phyloP scores from a whole-genome alignment of 805 yeast species.

The Dipodascus albidus region DNA sequence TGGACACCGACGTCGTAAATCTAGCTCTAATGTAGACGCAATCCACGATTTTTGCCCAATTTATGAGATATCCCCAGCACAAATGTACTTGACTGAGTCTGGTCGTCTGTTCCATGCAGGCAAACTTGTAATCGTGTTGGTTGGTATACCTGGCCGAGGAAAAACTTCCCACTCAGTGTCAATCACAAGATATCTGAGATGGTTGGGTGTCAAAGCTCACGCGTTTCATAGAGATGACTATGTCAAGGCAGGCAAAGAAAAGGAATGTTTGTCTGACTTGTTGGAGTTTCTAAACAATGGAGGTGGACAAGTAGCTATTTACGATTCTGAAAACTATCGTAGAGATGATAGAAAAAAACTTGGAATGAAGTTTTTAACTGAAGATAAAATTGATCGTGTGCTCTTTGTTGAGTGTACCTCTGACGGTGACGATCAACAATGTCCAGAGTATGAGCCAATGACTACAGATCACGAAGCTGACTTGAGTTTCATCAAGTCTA shows the following conservation, averaged over 20 bases:
- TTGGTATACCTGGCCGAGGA: slow-evolving; percentile 93
- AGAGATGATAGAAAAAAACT: slow-evolving; percentile 54
- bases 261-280: slow-evolving; percentile 60
- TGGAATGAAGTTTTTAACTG: slow-evolving; percentile 19
- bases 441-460: slow-evolving; percentile 65
- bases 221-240: slow-evolving; percentile 89
- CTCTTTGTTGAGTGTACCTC: slow-evolving; percentile 82
- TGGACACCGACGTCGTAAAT: not conserved
- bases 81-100: slow-evolving; percentile 81
- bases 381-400: slow-evolving; percentile 42
- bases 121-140: slow-evolving; percentile 73
- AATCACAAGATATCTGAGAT: slow-evolving; percentile 79
- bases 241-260: slow-evolving; percentile 50
- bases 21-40: slow-evolving; percentile 33
- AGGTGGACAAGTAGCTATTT: slow-evolving; percentile 89
- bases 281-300: slow-evolving; percentile 56
- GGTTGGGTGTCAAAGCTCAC: slow-evolving; percentile 93
- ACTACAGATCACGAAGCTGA: slow-evolving; percentile 32
- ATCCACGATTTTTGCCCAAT: slow-evolving; percentile 56
- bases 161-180: slow-evolving; percentile 90
- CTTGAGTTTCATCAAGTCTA: slow-evolving; percentile 69
- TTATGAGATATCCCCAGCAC: slow-evolving; percentile 77
- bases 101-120: slow-evolving; percentile 96
- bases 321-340: slow-evolving; percentile 87
- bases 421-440: slow-evolving; percentile 55